Base-by-base conservation (phyloP, 2,329 filamentous ascomycete species). In the Penicillium sp. region DNA sequence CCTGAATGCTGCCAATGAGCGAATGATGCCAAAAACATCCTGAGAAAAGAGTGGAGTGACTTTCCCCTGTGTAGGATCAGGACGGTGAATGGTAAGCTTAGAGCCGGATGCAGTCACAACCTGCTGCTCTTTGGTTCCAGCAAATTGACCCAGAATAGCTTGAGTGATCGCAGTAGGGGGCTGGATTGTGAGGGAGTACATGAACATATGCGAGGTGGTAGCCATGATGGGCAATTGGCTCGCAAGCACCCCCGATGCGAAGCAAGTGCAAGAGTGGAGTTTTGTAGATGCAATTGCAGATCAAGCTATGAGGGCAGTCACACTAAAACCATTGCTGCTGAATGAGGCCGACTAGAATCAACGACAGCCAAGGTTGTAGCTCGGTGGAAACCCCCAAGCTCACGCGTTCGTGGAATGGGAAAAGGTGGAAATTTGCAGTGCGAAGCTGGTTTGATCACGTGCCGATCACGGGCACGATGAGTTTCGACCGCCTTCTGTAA, bases 181-280 rank as follows among this genome's bases (percentile, higher is more conserved):
- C 69, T 95, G 88, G 59, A 99, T 82, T 54, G 92, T 96, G 71
- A 98, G 76, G 59, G 87, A 92, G 72, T 98, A 98, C 71, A 98
- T 82, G 66, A 95, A 95, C 87, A 95, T 94, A 65, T 90, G 90
- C 51, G 89, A 95, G 45, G 90, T 95, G 64, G 89, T 94, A 72
- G 92, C 90, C 92, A 96, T 96, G 63, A 42, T 73, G 69, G 64
- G 61, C 56, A 50, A 44, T 22, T 44, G 42, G 51, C 41, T 53
- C 43, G 40, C 37, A 33, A 50, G 34, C 41, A 34, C 35, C 44
- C 41, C 31, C 37, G 37, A 37, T 44, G 32, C 31, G 14, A 44
- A 5, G 32, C 31, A 12, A 44, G 5, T 41, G 42, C 37, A 43
- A 25, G 37, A 32, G 42, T 22, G 4, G 25, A 11, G 4, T 11